A percentile compares a stretch with the other conserved stretches of the same genome.
Conservation (phyloP, 208 protist genomes). For the Acanthamoeba royreba region DNA sequence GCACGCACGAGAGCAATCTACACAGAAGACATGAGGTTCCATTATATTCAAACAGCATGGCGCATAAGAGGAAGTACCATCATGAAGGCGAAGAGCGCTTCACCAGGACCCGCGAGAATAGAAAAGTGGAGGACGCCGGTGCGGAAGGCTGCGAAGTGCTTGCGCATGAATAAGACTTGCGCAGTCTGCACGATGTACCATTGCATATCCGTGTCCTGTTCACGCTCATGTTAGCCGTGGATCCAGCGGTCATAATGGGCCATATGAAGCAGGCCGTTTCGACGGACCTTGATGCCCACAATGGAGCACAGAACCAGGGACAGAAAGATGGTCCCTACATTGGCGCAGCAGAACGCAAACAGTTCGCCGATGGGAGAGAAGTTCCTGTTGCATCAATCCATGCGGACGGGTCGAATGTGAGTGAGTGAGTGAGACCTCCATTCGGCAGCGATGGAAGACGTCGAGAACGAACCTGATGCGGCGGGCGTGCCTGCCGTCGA, state of each 20-base stretch:
- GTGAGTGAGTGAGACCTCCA: background rate
- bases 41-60: too few species aligned
- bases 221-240: background rate
- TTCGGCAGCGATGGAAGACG: background rate
- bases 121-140: background rate
- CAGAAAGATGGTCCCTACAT: constrained; percentile 83
- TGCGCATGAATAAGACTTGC: constrained; percentile 84
- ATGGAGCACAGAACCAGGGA: constrained; percentile 83
- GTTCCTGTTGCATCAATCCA: constrained; percentile 72
- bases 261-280: background rate
- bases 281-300: constrained; percentile 67
- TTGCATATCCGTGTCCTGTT: constrained; percentile 64
- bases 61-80: background rate
- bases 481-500: constrained; percentile 85
- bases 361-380: constrained; percentile 86
- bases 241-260: background rate
- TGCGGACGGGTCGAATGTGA: background rate
- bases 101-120: background rate
- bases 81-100: constrained; percentile 15
- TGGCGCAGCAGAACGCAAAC: constrained; percentile 84
- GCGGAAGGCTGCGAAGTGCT: constrained; percentile 74
- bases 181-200: constrained; percentile 84
- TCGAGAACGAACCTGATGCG: background rate
- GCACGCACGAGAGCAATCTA: background rate
- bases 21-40: background rate